Evolutionary conservation across 768 basidiomycete species (phyloP), one percentile per base, ranked within the genome.

Genomic region (Lactarius sp.): DNA sequence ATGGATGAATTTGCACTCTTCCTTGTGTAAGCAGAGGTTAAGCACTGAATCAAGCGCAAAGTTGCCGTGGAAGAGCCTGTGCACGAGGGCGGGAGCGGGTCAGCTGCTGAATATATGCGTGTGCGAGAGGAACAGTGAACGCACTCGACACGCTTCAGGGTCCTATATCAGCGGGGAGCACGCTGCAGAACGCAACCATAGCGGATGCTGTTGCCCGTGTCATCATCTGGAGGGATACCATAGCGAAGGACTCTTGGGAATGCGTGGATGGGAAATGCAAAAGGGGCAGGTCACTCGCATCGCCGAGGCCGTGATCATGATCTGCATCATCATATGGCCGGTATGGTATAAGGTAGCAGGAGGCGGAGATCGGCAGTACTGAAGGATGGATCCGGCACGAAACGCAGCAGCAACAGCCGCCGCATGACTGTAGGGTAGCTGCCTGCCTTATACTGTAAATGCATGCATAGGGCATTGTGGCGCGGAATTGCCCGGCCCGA

Each of bases 101-200:
- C 51, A 56, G 44, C 8, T 22, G 44, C 8, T 22, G 52, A 22
- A 44, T 41, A 27, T 41, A 37, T 36, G 52, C 12, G 6, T 20
- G 41, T 16, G 6, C 1, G 22, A 27, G 22, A 2, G 22, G 12
- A n/a, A 37, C 61, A 18, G 20, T 27, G 9, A n/a, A 82, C 84
- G 77, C 68, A 88, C 83, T 90, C 90, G 68, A 95, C 90, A 27
- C 27, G 27, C 27, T 27, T 27, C 27, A 27, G 27, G 27, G 27
- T 3, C 27, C 27, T 27, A 27, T 94, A 86, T 56, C 95, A 77
- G 52, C 96, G 77, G 0, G 93, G 88, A 1, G 97, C 2, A 22
- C 94, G 81, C 71, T 94, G 92, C 0, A 95, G 95, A 62, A 97
- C 93, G 10, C 87, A 78, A 0, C 96, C 95, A 71, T 96, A 98